A percentile compares a stretch with the other conserved stretches of the same genome.
phyloP scores from a whole-genome alignment of 2,329 filamentous ascomycete genomes.

The Ophiosphaerella korrae region DNA sequence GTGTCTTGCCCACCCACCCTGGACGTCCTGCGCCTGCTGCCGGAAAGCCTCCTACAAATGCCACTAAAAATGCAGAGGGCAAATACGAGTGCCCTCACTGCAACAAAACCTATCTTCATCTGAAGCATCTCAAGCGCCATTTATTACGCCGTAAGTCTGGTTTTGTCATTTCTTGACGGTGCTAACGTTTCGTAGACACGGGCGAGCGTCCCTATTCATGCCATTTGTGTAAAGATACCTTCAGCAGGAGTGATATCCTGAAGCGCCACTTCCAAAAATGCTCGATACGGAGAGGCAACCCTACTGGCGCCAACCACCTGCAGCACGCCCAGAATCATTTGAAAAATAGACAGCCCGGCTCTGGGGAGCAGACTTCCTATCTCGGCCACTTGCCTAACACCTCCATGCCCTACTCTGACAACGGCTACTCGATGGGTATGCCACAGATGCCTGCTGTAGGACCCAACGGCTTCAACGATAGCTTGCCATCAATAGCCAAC shows the following conservation, averaged over 20 bases:
- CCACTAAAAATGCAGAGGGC: conserved; percentile 93
- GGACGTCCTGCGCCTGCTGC: conserved; percentile 79
- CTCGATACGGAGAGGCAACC: conserved; percentile 93
- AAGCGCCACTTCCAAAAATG: conserved; percentile 99
- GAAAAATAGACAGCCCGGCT: conserved; percentile 56
- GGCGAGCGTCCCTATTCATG: conserved; percentile 98
- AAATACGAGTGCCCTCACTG: conserved; percentile 98
- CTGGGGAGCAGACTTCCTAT: conserved; percentile 44
- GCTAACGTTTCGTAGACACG: conserved; percentile 70
- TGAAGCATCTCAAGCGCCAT: conserved; percentile 97
- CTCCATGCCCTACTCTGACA: conserved; percentile 42
- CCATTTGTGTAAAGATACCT: conserved; percentile 95
- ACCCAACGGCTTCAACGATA: conserved; percentile 43
- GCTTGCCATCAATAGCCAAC: conserved; percentile 46
- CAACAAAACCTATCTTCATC: conserved; percentile 96
- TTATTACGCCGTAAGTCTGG: conserved; percentile 84
- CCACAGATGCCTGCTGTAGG: conserved; percentile 40
- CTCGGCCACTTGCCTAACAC: conserved; percentile 42
- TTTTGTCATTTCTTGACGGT: conserved; percentile 2
- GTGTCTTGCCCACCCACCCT: conserved; percentile 88
- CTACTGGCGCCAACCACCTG: conserved; percentile 90
- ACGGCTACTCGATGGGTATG: conserved; percentile 41
- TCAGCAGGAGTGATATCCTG: conserved; percentile 95
- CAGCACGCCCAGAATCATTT: conserved; percentile 90
- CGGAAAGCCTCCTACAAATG: conserved; percentile 83